phyloP scores from a whole-genome alignment of 257 asterid species.

The Fraxinus anomala region DNA sequence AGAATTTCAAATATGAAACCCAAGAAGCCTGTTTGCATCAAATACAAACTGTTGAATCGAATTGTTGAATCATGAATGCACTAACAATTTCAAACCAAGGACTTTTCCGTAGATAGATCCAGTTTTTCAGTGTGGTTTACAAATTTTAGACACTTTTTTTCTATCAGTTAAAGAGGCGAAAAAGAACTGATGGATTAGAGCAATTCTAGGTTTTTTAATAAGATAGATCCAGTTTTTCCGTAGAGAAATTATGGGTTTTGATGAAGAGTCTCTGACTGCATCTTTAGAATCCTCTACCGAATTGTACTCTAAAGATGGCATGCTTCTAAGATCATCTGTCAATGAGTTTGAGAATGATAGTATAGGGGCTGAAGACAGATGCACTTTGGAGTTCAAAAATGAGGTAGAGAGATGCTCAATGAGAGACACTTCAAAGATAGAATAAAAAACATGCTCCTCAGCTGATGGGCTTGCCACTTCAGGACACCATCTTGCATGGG shows the following conservation, averaged over 20 bases:
- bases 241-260: background rate
- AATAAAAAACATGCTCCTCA: slow-evolving; percentile 37
- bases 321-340: background rate
- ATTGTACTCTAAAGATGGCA: slow-evolving; percentile 44
- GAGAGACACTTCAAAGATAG: slow-evolving; percentile 32
- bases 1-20: slow-evolving; percentile 19
- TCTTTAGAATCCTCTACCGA: slow-evolving; percentile 46
- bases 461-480: slow-evolving; percentile 33
- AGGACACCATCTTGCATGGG: slow-evolving; percentile 33
- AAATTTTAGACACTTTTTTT: background rate
- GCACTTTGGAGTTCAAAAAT: slow-evolving; percentile 21
- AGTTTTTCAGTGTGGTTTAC: background rate
- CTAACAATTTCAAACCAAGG: background rate
- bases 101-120: background rate
- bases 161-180: background rate
- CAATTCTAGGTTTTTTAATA: too few species aligned
- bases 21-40: background rate
- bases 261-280: slow-evolving; percentile 37
- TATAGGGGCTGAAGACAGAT: slow-evolving; percentile 28
- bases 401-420: slow-evolving; percentile 30
- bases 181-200: background rate
- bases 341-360: slow-evolving; percentile 44
- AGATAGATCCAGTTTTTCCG: too few species aligned
- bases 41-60: background rate
- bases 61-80: background rate